phyloP scores from a whole-genome alignment of 2,329 filamentous ascomycete species.

The Bipolaris victoriae region DNA sequence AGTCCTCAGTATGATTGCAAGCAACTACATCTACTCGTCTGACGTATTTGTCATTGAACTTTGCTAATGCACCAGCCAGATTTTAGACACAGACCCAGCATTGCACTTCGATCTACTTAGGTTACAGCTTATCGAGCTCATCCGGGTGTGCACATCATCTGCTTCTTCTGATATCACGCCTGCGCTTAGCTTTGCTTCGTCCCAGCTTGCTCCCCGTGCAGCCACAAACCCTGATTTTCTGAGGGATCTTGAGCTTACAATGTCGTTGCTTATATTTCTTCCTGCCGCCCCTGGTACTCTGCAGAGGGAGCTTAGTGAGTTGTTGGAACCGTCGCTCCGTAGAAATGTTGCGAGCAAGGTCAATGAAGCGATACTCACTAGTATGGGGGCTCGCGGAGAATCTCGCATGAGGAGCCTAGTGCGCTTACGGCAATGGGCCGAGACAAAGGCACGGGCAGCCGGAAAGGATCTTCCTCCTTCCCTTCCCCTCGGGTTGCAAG shows the following conservation, averaged over 20 bases:
- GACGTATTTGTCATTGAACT: conserved; percentile 15
- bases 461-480: conserved; percentile 51
- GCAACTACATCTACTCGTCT: conserved; percentile 13
- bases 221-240: conserved; percentile 82
- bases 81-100: conserved; percentile 80
- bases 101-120: conserved; percentile 90
- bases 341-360: conserved; percentile 84
- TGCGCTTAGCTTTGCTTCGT: conserved; percentile 85
- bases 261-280: conserved; percentile 88
- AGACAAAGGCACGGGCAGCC: conserved; percentile 62
- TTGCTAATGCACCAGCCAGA: conserved; percentile 60
- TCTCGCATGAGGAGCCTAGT: conserved; percentile 83
- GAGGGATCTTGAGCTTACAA: conserved; percentile 86
- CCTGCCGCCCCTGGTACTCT: conserved; percentile 67
- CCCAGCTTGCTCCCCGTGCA: conserved; percentile 84
- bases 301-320: conserved; percentile 72
- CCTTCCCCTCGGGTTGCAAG: conserved; percentile 53
- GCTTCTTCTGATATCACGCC: conserved; percentile 75
- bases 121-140: conserved; percentile 91
- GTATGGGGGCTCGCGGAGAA: conserved; percentile 74
- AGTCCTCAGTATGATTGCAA: conserved; percentile 80
- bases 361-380: conserved; percentile 83
- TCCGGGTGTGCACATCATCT: conserved; percentile 72
- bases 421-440: conserved; percentile 83
- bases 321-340: conserved; percentile 80